A percentile compares a stretch with the other conserved stretches of the same genome.
Evolutionary conservation across 179 eudicot genomes (phyloP).

Genomic region (Silene noctiflora): DNA sequence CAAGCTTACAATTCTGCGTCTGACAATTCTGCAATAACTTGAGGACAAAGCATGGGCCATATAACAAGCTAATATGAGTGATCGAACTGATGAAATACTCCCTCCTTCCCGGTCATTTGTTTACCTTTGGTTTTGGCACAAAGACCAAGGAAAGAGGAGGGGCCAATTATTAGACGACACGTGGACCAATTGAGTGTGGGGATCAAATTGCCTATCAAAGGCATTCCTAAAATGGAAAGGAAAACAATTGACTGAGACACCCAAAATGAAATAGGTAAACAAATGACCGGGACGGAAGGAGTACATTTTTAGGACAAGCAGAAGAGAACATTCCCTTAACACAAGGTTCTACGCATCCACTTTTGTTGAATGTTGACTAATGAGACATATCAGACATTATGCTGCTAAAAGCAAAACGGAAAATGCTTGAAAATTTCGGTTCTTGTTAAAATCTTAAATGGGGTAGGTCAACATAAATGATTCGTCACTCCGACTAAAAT

Average conservation of each 20-base stretch:
- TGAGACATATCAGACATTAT: background rate
- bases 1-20: background rate
- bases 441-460: background rate
- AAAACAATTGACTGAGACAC: too few relatives aligned
- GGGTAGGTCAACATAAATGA: background rate
- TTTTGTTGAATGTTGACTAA: background rate
- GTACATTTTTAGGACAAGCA: background rate
- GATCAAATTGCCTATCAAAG: too few relatives aligned
- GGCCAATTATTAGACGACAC: too few relatives aligned
- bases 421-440: slow-evolving; percentile 5
- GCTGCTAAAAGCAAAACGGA: background rate
- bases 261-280: too few relatives aligned
- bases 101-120: too few relatives aligned
- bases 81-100: background rate
- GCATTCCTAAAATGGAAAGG: too few relatives aligned
- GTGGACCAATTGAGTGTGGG: too few relatives aligned
- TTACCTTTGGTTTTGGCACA: too few relatives aligned
- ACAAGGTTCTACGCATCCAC: background rate
- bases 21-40: background rate
- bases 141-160: too few relatives aligned
- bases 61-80: background rate
- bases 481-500: background rate
- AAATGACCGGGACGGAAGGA: too few relatives aligned
- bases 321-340: background rate
- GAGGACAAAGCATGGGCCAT: background rate